Evolutionary conservation across 352 stramenopile species (phyloP), one percentile per base, ranked within the genome.

Genomic region (Globisporangium orthogonon): DNA sequence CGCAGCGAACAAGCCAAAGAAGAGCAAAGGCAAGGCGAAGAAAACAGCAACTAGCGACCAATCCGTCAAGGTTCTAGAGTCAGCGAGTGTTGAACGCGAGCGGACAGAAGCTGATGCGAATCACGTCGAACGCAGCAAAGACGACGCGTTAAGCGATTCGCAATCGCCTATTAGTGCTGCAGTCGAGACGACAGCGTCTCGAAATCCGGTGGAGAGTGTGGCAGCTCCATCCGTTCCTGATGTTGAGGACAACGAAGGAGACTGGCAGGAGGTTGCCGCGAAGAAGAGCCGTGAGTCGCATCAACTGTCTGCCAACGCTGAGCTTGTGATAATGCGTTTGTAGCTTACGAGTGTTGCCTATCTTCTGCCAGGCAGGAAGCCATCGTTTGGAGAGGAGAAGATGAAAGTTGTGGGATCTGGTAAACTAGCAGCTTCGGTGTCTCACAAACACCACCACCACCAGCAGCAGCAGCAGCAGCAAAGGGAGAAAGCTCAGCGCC

Each of bases 281-380:
- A 71, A 67, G 40, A 74, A 70, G 50, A 56, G 50, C 11, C 66
- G 67, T 74, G 54, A 30, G 65, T 66, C 45, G 50, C 1, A n/a
- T n/a, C 17, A 1, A n/a, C n/a, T n/a, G 5, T 23, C 44, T 28
- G 17, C 3, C 7, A n/a, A 14, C 2, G 40, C 40, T 44, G 17
- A 31, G 17, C 28, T 31, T 41, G 23, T 17, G 13, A 4, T 40
- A 10, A 0, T 10, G 35, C 3, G 35, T 14, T 10, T 7, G 35
- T 40, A 2, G 37, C 37, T 43, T 13, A 43, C 37, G 37, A 15
- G 37, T 13, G 37, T 15, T 17, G 37, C 37, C 5, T 43, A 13
- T 43, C 37, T 13, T 10, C 10, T 17, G 0, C 0, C 37, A 43
- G 37, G 37, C 7, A 43, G 37, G 37, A 43, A 43, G 37, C 37